phyloP scores from a whole-genome alignment of 495 filamentous ascomycete genomes.

The Thozetella sp. region DNA sequence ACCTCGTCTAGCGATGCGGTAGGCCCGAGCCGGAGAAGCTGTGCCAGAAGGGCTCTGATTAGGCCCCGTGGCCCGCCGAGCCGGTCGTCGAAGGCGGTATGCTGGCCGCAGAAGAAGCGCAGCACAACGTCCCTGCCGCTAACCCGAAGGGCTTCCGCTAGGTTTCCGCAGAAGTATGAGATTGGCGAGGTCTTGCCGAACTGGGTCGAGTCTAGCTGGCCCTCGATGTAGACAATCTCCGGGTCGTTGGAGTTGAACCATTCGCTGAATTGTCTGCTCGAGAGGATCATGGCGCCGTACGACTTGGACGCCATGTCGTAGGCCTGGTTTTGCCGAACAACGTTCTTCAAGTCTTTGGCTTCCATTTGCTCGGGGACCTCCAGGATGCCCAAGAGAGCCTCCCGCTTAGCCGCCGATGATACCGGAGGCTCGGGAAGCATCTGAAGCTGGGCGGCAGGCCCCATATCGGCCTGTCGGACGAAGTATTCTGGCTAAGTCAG shows the following conservation, averaged over 20 bases:
- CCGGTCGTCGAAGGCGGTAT: conserved; percentile 6
- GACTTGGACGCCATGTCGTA: conserved; percentile 16
- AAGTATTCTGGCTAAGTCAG: not conserved
- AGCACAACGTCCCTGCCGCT: not conserved
- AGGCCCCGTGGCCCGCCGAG: conserved; percentile 8
- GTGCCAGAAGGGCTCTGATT: conserved; percentile 10
- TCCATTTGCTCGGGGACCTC: not conserved
- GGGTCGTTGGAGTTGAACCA: conserved; percentile 3
- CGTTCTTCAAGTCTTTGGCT: conserved; percentile 3
- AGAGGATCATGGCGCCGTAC: conserved; percentile 26
- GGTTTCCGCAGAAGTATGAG: conserved; percentile 13
- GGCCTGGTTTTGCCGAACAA: conserved; percentile 8
- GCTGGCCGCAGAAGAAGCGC: conserved; percentile 14
- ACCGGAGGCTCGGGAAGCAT: not conserved
- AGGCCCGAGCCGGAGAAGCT: conserved; percentile 6
- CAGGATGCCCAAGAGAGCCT: not conserved
- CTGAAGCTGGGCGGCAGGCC: not conserved
- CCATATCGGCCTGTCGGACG: not conserved
- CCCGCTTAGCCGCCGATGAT: not conserved
- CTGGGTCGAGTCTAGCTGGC: conserved; percentile 3
- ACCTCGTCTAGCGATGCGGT: conserved; percentile 5
- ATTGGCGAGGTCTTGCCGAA: conserved; percentile 16
- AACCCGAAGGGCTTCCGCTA: not conserved
- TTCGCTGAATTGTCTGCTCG: conserved; percentile 4
- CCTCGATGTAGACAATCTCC: conserved; percentile 10